These are phyloP conservation scores for Globisporangium iwayamae DNA, from an alignment of 352 stramenopile genomes.

Conservation along the genomic window DNA sequence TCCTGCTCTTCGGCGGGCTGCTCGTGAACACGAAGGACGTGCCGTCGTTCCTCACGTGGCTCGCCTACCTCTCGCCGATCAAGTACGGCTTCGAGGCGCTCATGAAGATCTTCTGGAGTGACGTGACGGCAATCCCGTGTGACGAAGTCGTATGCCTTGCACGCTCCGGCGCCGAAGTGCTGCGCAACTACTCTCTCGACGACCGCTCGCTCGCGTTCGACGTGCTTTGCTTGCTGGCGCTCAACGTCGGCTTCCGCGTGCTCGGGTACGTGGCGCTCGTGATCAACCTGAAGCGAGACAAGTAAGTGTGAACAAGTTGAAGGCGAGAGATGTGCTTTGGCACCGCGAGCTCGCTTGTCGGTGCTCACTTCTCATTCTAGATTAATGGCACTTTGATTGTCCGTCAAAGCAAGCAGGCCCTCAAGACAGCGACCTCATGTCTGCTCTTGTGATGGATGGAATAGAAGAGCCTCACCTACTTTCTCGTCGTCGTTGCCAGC, in stretches of 20 bases:
- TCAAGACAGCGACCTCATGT: too few relatives aligned
- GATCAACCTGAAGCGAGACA: slow-evolving; percentile 21
- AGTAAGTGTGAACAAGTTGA: background rate
- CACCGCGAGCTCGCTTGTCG: too few relatives aligned
- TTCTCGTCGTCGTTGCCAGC: too few relatives aligned
- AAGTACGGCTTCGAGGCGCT: slow-evolving; percentile 45
- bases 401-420: too few relatives aligned
- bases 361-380: too few relatives aligned
- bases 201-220: slow-evolving; percentile 31
- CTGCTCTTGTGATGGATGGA: too few relatives aligned
- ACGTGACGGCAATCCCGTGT: slow-evolving; percentile 34
- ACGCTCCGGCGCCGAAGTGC: background rate
- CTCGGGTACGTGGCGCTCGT: slow-evolving; percentile 30
- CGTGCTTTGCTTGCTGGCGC: slow-evolving; percentile 31
- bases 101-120: slow-evolving; percentile 49
- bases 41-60: slow-evolving; percentile 19
- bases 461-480: too few relatives aligned
- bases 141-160: background rate
- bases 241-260: slow-evolving; percentile 31
- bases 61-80: slow-evolving; percentile 42
- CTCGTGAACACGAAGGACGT: slow-evolving; percentile 39
- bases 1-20: slow-evolving; percentile 43
- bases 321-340: too few relatives aligned
- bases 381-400: too few relatives aligned
- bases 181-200: slow-evolving; percentile 19